A percentile compares a stretch with the other conserved stretches of the same genome.
Evolutionary conservation across 1,284 basidiomycete genomes (phyloP).

Genomic region (Heterobasidion parviporum): DNA sequence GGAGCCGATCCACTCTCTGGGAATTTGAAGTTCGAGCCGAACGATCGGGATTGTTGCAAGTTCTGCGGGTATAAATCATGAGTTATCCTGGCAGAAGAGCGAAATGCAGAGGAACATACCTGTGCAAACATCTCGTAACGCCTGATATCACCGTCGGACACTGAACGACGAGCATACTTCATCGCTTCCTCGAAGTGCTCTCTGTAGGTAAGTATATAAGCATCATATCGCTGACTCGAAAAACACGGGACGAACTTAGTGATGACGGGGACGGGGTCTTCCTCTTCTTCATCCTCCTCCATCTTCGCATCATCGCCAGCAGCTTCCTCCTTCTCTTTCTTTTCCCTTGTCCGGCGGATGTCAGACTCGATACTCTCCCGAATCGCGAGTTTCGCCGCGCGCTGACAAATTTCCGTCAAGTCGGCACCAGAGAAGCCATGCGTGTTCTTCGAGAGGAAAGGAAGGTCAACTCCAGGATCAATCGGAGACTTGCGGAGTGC

Average conservation of each 20-base stretch:
- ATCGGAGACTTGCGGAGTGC: slow-evolving; percentile 91
- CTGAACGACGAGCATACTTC: slow-evolving; percentile 87
- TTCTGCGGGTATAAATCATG: slow-evolving; percentile 38
- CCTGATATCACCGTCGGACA: slow-evolving; percentile 92
- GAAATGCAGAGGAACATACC: slow-evolving; percentile 26
- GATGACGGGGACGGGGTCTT: slow-evolving; percentile 96
- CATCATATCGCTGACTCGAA: background rate
- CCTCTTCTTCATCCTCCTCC: slow-evolving; percentile 71
- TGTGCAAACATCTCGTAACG: slow-evolving; percentile 90
- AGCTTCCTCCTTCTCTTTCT: slow-evolving; percentile 73
- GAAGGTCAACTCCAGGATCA: slow-evolving; percentile 78
- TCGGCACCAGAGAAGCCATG: slow-evolving; percentile 99
- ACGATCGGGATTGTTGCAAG: slow-evolving; percentile 80
- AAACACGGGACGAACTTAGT: slow-evolving; percentile 45
- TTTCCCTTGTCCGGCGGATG: slow-evolving; percentile 75
- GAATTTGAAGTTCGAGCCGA: slow-evolving; percentile 94
- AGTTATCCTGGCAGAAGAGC: background rate
- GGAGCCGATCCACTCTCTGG: slow-evolving; percentile 64
- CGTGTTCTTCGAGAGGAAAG: slow-evolving; percentile 87
- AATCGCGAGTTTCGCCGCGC: slow-evolving; percentile 95
- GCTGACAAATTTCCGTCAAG: slow-evolving; percentile 97
- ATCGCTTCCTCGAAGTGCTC: slow-evolving; percentile 98
- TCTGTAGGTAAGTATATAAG: slow-evolving; percentile 21
- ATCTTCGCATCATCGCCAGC: slow-evolving; percentile 61
- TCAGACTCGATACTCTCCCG: slow-evolving; percentile 93